phyloP scores from a whole-genome alignment of 164 flowering plant genomes.

The Protea cynaroides region DNA sequence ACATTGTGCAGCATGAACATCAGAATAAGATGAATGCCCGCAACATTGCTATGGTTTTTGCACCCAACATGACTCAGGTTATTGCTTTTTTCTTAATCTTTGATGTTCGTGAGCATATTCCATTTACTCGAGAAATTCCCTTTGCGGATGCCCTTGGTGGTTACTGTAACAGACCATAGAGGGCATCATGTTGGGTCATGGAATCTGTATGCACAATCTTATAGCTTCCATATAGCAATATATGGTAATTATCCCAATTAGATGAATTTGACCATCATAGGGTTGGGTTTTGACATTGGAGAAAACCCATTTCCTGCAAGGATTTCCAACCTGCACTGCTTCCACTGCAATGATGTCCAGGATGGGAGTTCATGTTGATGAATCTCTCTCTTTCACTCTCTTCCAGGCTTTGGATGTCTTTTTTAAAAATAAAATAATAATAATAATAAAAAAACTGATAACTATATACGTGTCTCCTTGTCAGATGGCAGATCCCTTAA shows the following conservation, averaged over 20 bases:
- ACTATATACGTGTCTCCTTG: background rate
- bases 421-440: no score
- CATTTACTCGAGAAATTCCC: background rate
- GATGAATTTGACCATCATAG: background rate
- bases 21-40: conserved; percentile 96
- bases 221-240: background rate
- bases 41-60: conserved; percentile 90
- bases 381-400: no score
- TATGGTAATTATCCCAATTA: background rate
- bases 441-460: no score
- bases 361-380: no score
- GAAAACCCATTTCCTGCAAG: background rate
- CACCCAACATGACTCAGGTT: conserved; percentile 99
- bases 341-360: no score
- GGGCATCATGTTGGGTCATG: background rate
- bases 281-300: background rate
- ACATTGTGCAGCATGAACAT: conserved; percentile 75
- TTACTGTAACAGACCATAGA: background rate
- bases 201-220: background rate
- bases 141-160: background rate
- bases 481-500: conserved; percentile 80
- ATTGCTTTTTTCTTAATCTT: background rate
- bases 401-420: no score
- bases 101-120: background rate
- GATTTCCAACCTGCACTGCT: background rate